Conservation (phyloP, 176 grass and related monocot species). For the Ensete ventricosum region DNA sequence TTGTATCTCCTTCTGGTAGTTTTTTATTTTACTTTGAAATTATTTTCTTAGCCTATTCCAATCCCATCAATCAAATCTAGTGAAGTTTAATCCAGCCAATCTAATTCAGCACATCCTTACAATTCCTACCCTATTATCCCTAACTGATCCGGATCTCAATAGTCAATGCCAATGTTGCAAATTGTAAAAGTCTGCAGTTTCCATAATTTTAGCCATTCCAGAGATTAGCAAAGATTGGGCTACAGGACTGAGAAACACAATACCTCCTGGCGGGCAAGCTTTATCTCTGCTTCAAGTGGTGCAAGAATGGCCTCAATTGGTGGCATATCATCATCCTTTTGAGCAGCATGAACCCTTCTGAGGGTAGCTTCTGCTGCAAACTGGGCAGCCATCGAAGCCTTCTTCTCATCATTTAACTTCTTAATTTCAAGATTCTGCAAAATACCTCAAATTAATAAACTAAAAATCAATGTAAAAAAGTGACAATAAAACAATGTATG, state of each 20-base stretch:
- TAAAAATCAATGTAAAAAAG: neutral
- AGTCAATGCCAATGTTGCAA: no score
- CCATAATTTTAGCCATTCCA: neutral
- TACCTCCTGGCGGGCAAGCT: constrained; percentile 89
- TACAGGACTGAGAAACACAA: neutral
- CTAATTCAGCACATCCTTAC: no score
- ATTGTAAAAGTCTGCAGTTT: no score
- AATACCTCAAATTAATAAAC: constrained; percentile 1
- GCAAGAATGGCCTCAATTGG: constrained; percentile 98
- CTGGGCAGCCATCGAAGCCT: constrained; percentile 74
- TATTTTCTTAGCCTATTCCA: no score
- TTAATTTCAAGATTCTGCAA: constrained; percentile 93
- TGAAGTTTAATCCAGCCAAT: no score
- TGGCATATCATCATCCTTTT: constrained; percentile 97
- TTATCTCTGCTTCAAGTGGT: constrained; percentile 92
- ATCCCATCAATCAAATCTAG: no score
- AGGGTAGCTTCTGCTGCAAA: constrained; percentile 93
- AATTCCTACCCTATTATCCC: no score
- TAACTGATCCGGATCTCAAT: no score
- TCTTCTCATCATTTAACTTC: constrained; percentile 94
- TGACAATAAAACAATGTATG: neutral
- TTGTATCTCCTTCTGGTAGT: no score
- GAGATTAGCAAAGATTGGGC: neutral
- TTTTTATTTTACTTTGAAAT: no score
- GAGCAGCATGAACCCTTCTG: constrained; percentile 80